Conservation (phyloP, 208 protist species). For the Trypanosoma melophagium region DNA sequence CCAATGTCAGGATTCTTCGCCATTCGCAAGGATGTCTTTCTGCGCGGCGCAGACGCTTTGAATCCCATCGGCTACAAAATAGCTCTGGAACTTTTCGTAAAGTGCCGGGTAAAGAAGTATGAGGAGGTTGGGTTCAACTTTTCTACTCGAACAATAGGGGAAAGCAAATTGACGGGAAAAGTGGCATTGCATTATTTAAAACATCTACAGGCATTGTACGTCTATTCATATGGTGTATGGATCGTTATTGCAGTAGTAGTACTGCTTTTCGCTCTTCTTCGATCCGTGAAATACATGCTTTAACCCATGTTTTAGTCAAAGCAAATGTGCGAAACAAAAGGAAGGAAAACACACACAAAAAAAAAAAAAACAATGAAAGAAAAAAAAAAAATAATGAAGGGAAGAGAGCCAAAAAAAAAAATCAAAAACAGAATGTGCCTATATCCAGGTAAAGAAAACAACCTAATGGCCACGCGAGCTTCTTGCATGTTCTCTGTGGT, state of each 20-base stretch:
- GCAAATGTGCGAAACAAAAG: not conserved
- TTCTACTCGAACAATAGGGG: conserved; percentile 67
- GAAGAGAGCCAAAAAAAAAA: too few relatives aligned
- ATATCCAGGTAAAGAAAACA: not conserved
- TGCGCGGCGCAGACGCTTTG: conserved; percentile 38
- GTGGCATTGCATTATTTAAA: conserved; percentile 85
- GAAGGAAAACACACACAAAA: too few relatives aligned
- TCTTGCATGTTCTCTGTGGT: too few relatives aligned
- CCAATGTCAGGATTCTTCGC: conserved; percentile 94
- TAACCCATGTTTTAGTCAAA: not conserved
- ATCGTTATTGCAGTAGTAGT: conserved; percentile 38
- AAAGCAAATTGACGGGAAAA: conserved; percentile 89
- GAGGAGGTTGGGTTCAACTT: conserved; percentile 87
- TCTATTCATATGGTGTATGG: conserved; percentile 49
- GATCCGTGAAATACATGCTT: conserved; percentile 4
- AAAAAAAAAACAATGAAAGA: not conserved
- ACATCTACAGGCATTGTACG: conserved; percentile 78
- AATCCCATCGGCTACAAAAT: conserved; percentile 94
- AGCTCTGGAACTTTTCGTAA: conserved; percentile 90
- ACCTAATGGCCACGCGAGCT: too few relatives aligned
- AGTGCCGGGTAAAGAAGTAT: conserved; percentile 68
- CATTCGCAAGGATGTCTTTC: conserved; percentile 64
- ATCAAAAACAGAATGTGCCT: not conserved
- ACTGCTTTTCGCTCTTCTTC: conserved; percentile 24
- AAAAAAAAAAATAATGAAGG: too few relatives aligned